Evolutionary conservation across 306 rosid species (phyloP), one percentile per base, ranked within the genome.

Genomic region (Medicago lupulina): DNA sequence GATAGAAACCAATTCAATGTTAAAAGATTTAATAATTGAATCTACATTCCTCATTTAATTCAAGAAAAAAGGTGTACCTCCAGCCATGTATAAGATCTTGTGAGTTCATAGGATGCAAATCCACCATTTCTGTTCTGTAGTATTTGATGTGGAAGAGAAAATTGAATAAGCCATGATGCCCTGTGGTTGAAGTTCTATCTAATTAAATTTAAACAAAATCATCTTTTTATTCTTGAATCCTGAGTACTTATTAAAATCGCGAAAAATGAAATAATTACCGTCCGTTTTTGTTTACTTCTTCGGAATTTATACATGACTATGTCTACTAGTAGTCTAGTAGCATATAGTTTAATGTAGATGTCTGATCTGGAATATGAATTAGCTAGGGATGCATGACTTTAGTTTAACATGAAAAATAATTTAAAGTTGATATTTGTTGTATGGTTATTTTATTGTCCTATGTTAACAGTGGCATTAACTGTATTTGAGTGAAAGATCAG

Each of bases 41-140:
- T 71, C 39, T 12, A 34, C 1, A 5, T 18, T 51, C 13, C 4
- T 62, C 15, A 8, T 14, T 51, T 18, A 41, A 34, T 28, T 25
- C 7, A 39, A 70, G 49, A 54, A 66, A 47, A 44, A 31, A 54
- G 4, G 0, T 28, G 57, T 77, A 88, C 97, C 96, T 92, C 96
- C 50, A 90, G 19, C 93, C 90, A 92, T 62, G 84, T 71, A 44
- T 84, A 85, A 5, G 96, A 92, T 88, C 97, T 88, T 44, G 97
- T 92, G 76, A 85, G 96, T 76, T 92, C 97, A 75, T 92, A 92
- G 19, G 97, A 87, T 47, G 96, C 93, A 78, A 85, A 92, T 7
- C 97, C 97, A 7, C 97, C 97, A 54, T 66, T 88, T 12, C n/a
- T 58, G 72, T 89, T 92, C 93, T 92, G 87, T 25, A 73, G 19